These are phyloP conservation scores for Chlorella variabilis DNA, from an alignment of 163 green algal species.

Conservation along the genomic window DNA sequence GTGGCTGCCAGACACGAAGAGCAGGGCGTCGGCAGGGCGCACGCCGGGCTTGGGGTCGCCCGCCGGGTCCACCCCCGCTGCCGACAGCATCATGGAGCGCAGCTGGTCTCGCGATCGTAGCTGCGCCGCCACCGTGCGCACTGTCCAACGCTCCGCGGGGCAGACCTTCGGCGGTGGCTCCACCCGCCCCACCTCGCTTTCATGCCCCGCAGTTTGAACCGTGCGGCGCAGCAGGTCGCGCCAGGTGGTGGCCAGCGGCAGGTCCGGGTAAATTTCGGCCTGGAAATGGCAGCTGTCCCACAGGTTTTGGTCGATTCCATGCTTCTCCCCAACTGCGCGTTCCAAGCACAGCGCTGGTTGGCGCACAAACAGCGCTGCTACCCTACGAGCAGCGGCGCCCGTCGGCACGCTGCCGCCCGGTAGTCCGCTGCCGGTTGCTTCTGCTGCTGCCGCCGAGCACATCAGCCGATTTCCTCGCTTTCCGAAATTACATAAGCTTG, in stretches of 20 bases:
- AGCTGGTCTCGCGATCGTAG: conserved; percentile 36
- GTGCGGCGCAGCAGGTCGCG: conserved; percentile 45
- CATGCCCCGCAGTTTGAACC: neutral
- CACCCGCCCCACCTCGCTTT: neutral
- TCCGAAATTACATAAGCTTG: too few relatives aligned
- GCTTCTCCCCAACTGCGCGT: conserved; percentile 29
- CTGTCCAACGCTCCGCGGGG: conserved; percentile 16
- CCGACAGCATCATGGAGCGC: conserved; percentile 31
- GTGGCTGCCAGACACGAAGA: conserved; percentile 82
- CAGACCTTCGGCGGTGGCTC: neutral
- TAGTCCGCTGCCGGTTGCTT: neutral
- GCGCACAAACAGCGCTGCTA: neutral
- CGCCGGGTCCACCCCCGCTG: conserved; percentile 13
- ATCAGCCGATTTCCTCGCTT: too few relatives aligned
- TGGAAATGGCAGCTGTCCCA: conserved; percentile 65
- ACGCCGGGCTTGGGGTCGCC: conserved; percentile 17
- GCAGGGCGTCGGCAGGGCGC: conserved; percentile 60
- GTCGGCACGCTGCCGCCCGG: neutral
- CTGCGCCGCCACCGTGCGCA: conserved; percentile 68
- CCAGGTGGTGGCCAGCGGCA: conserved; percentile 76
- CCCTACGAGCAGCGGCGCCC: neutral
- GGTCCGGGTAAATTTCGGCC: conserved; percentile 76
- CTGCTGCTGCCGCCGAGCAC: neutral
- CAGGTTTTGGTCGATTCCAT: conserved; percentile 59
- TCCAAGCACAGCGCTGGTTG: conserved; percentile 35